phyloP scores from a whole-genome alignment of 192 early-diverging fungal species.

The Coemansia sp. region DNA sequence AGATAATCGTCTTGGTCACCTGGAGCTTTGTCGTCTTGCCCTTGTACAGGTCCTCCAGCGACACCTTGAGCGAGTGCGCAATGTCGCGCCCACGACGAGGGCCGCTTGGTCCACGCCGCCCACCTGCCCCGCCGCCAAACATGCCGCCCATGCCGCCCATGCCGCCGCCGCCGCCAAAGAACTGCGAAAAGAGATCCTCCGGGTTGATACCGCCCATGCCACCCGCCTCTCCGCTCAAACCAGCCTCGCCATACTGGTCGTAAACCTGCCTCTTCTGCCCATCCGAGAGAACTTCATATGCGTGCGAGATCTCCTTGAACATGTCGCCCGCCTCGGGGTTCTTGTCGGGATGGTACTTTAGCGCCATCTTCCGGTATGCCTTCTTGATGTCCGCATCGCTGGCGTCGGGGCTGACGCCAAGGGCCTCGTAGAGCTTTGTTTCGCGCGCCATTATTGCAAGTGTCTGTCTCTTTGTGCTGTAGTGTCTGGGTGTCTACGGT shows the following conservation, averaged over 20 bases:
- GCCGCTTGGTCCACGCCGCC: slow-evolving; percentile 60
- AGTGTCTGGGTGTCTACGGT: not conserved
- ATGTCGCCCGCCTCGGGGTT: slow-evolving; percentile 78
- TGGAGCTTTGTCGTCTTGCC: slow-evolving; percentile 94
- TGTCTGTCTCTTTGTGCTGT: not conserved
- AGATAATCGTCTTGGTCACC: slow-evolving; percentile 90
- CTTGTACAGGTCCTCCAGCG: slow-evolving; percentile 91
- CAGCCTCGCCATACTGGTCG: slow-evolving; percentile 89
- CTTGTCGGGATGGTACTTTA: slow-evolving; percentile 67
- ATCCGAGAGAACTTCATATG: slow-evolving; percentile 96
- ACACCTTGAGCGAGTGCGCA: slow-evolving; percentile 69
- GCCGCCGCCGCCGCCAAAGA: slow-evolving; percentile 89
- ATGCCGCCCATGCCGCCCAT: slow-evolving; percentile 78
- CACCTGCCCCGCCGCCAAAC: slow-evolving; percentile 71
- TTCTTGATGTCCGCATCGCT: slow-evolving; percentile 90
- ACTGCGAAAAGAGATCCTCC: slow-evolving; percentile 92
- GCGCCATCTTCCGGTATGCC: slow-evolving; percentile 94
- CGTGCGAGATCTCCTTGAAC: slow-evolving; percentile 98
- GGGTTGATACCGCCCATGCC: slow-evolving; percentile 72
- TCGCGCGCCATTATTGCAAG: slow-evolving; percentile 56
- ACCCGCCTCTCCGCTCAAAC: slow-evolving; percentile 72
- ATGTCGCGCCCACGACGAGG: slow-evolving; percentile 97
- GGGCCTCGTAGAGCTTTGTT: slow-evolving; percentile 88
- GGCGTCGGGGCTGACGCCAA: slow-evolving; percentile 74
- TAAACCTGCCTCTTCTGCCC: slow-evolving; percentile 83